These are phyloP conservation scores for Eimeria zaria DNA, from an alignment of 169 alveolate species.

Conservation along the genomic window DNA sequence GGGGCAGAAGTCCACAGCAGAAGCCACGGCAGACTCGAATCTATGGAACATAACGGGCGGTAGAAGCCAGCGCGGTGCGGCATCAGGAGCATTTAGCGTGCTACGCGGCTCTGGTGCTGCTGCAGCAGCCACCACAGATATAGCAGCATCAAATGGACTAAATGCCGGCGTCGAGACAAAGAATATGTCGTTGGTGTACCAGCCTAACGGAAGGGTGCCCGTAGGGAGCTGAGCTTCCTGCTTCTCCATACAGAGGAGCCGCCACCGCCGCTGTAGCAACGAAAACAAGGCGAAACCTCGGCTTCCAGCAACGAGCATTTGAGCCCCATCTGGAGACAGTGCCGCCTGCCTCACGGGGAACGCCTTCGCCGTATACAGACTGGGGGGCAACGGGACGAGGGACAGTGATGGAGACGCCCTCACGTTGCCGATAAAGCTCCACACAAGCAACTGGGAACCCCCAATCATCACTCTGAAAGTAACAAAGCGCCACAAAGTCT, in stretches of 20 bases:
- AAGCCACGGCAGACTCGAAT: conserved; percentile 42
- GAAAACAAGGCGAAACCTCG: conserved; percentile 87
- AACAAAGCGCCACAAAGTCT: background rate
- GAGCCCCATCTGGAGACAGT: conserved; percentile 82
- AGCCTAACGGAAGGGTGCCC: conserved; percentile 88
- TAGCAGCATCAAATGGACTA: conserved; percentile 9
- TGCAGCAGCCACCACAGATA: conserved; percentile 70
- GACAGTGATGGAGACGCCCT: conserved; percentile 41
- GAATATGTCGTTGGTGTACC: conserved; percentile 87
- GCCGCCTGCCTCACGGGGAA: conserved; percentile 87
- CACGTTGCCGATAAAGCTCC: conserved; percentile 38
- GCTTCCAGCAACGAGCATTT: conserved; percentile 84
- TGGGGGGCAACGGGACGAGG: conserved; percentile 87
- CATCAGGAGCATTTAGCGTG: conserved; percentile 23
- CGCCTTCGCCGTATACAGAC: conserved; percentile 85
- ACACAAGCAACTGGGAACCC: conserved; percentile 52
- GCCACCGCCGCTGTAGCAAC: conserved; percentile 86
- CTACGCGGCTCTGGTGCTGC: conserved; percentile 71
- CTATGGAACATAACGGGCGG: background rate
- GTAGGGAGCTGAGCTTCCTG: conserved; percentile 86
- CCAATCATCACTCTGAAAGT: conserved; percentile 68
- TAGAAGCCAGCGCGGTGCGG: conserved; percentile 49
- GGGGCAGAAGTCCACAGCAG: conserved; percentile 54
- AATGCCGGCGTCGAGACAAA: conserved; percentile 78
- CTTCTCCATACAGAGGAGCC: conserved; percentile 84